These are phyloP conservation scores for Hanseniaspora gamundiae DNA, from an alignment of 1,139 yeast genomes.

Conservation along the genomic window DNA sequence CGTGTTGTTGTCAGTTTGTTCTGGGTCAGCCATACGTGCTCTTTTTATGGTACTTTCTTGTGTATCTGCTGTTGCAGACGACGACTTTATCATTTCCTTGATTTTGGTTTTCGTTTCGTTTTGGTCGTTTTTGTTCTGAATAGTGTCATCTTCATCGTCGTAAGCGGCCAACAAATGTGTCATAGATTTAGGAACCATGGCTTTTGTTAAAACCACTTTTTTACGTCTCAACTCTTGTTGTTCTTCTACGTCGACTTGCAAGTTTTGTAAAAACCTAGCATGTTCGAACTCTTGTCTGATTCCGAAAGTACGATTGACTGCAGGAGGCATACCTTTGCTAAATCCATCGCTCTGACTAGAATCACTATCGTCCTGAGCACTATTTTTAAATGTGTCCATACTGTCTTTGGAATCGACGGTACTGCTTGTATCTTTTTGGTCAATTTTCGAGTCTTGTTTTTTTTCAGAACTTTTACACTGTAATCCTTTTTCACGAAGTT, in stretches of 20 bases:
- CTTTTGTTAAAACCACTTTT: conserved; percentile 35
- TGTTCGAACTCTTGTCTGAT: conserved; percentile 20
- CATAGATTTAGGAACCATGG: conserved; percentile 38
- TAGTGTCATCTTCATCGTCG: conserved; percentile 6
- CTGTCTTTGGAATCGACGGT: too few species aligned
- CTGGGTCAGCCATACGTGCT: too few species aligned
- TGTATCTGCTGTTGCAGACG: too few species aligned
- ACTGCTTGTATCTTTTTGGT: too few species aligned
- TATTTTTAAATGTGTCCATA: background rate
- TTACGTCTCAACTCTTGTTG: conserved; percentile 34
- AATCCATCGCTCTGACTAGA: background rate
- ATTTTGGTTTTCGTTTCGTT: background rate
- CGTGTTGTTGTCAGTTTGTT: background rate
- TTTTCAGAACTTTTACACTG: too few species aligned
- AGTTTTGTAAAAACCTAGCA: conserved; percentile 22
- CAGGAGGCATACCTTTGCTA: conserved; percentile 40
- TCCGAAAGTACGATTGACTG: conserved; percentile 32
- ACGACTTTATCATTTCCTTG: too few species aligned
- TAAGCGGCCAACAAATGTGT: conserved; percentile 31
- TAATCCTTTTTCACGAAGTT: background rate
- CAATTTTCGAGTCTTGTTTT: too few species aligned
- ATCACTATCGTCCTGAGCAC: background rate
- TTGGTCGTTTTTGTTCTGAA: background rate
- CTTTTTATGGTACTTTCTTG: too few species aligned
- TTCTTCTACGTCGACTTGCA: conserved; percentile 34